Conservation (phyloP, 805 yeast species). For the Candida oleophila region DNA sequence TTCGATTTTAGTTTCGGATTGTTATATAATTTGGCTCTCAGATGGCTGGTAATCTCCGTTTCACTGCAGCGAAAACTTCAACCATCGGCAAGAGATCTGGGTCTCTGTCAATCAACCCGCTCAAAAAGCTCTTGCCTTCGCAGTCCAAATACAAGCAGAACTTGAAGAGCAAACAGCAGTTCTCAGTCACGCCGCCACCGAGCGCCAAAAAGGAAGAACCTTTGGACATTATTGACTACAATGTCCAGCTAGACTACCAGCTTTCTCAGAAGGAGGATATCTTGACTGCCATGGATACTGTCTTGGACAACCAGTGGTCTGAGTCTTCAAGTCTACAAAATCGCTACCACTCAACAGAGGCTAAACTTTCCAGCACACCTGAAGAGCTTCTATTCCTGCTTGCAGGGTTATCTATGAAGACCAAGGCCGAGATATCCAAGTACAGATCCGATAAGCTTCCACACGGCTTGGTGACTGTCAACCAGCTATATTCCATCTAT, state of each 20-base stretch:
- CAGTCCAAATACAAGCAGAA: conserved; percentile 22
- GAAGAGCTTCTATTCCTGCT: conserved; percentile 34
- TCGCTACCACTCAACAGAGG: conserved; percentile 18
- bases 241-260: conserved; percentile 40
- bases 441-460: conserved; percentile 37
- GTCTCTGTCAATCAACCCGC: conserved; percentile 20
- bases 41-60: conserved; percentile 25
- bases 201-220: conserved; percentile 10
- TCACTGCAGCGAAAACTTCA: conserved; percentile 42
- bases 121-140: conserved; percentile 24
- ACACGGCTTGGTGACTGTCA: conserved; percentile 37
- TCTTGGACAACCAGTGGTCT: conserved; percentile 37
- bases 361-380: conserved; percentile 9
- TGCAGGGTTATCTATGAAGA: conserved; percentile 29
- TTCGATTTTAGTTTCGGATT: too few species aligned
- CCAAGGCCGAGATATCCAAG: conserved; percentile 36
- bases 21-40: not conserved
- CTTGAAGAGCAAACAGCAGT: conserved; percentile 5
- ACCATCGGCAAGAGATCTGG: conserved; percentile 17
- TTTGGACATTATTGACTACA: conserved; percentile 28
- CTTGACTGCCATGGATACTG: conserved; percentile 29
- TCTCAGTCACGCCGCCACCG: not conserved
- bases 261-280: conserved; percentile 29
- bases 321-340: conserved; percentile 30
- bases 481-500: conserved; percentile 51